Conservation (phyloP, 140 eudicot genomes). For the Cichorium intybus region DNA sequence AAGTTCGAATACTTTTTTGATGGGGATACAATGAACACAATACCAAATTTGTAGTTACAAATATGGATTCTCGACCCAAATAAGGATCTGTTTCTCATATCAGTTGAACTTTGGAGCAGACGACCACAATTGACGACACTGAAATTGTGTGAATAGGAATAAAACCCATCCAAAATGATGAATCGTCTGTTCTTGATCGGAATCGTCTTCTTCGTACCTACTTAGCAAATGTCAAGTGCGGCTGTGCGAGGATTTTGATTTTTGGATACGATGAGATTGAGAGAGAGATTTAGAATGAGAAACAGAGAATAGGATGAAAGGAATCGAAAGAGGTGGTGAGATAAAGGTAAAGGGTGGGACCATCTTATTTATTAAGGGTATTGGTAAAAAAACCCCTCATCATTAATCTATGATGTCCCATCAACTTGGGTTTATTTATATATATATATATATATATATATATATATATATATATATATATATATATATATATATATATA, state of each 20-base stretch:
- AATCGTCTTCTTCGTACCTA: conserved; percentile 93
- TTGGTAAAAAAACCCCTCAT: too few relatives aligned
- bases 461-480: too few relatives aligned
- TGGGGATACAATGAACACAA: conserved; percentile 73
- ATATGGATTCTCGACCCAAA: conserved; percentile 74
- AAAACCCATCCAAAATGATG: conserved; percentile 94
- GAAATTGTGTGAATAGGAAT: conserved; percentile 87
- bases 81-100: conserved; percentile 31
- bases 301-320: too few relatives aligned
- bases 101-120: conserved; percentile 44
- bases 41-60: conserved; percentile 86
- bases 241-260: too few relatives aligned
- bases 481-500: too few relatives aligned
- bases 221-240: conserved; percentile 5
- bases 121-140: conserved; percentile 99
- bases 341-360: too few relatives aligned
- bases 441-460: too few relatives aligned
- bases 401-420: too few relatives aligned
- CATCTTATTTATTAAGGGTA: too few relatives aligned
- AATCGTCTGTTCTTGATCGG: conserved; percentile 35
- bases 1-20: conserved; percentile 35
- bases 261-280: background rate
- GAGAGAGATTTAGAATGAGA: too few relatives aligned
- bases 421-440: too few relatives aligned
- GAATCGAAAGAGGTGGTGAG: too few relatives aligned